Evolutionary conservation across 805 yeast species (phyloP).

Genomic region (Scheffersomyces coipomensis): DNA sequence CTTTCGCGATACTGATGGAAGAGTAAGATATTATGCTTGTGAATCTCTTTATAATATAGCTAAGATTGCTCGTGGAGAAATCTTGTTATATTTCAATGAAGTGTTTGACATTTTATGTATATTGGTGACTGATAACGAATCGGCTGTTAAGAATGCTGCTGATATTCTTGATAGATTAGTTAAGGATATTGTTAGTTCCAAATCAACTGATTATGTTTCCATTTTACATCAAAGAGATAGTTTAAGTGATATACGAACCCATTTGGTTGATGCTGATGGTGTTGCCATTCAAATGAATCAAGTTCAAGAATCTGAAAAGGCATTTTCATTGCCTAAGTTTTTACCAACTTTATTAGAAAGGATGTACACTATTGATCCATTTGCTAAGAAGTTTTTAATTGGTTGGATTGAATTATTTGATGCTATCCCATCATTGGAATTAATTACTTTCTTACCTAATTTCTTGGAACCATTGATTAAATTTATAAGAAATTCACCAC

Average conservation of each 20-base stretch:
- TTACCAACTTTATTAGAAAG: constrained; percentile 90
- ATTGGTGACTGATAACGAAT: constrained; percentile 86
- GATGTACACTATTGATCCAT: constrained; percentile 89
- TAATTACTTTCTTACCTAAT: constrained; percentile 84
- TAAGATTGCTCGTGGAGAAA: constrained; percentile 94
- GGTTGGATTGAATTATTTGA: constrained; percentile 93
- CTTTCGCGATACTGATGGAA: constrained; percentile 95
- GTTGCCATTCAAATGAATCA: constrained; percentile 60
- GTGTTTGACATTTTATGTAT: constrained; percentile 90
- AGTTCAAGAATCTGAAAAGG: constrained; percentile 57
- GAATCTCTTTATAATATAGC: constrained; percentile 94
- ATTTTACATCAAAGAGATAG: constrained; percentile 48
- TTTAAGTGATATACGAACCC: constrained; percentile 26
- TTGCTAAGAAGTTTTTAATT: constrained; percentile 85
- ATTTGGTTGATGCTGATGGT: constrained; percentile 55
- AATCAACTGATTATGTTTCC: constrained; percentile 84
- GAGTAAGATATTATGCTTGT: constrained; percentile 95
- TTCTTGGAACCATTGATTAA: constrained; percentile 81
- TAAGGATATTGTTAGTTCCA: constrained; percentile 93
- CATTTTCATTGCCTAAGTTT: constrained; percentile 82
- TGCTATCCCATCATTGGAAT: constrained; percentile 87
- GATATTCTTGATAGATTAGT: constrained; percentile 86
- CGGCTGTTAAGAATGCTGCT: constrained; percentile 92
- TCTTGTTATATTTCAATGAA: constrained; percentile 87
- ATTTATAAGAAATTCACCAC: constrained; percentile 78